Percentiles rank a stretch among this genome's conserved stretches.
Evolutionary conservation across 2,329 filamentous ascomycete species (phyloP).

Genomic region (Ophiostoma perfectum): DNA sequence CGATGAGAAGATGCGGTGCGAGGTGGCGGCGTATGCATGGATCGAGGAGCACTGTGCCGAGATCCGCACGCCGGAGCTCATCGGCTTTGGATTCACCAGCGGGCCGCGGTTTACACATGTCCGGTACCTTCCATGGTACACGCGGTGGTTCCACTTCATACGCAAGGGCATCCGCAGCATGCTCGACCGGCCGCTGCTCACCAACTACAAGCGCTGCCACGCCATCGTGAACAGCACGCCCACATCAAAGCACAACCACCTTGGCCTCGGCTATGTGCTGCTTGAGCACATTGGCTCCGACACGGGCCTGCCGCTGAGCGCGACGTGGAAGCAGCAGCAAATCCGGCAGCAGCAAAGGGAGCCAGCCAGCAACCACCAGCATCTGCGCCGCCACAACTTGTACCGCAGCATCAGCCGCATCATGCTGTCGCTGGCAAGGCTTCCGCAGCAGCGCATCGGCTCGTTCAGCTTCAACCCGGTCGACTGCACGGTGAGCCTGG

Average conservation of each 20-base stretch:
- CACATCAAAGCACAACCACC: background rate
- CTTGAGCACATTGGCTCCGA: constrained; percentile 30
- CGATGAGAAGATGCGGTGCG: constrained; percentile 38
- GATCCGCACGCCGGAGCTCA: constrained; percentile 34
- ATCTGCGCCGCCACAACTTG: constrained; percentile 28
- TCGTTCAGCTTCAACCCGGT: constrained; percentile 29
- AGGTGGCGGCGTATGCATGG: constrained; percentile 39
- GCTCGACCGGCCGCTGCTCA: constrained; percentile 11
- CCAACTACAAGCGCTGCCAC: constrained; percentile 25
- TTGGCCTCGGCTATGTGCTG: constrained; percentile 27
- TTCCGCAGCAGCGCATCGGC: constrained; percentile 31
- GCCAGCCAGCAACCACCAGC: constrained; percentile 8
- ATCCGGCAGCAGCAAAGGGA: constrained; percentile 21
- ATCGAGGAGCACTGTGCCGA: constrained; percentile 35
- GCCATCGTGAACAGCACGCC: background rate
- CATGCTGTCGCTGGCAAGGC: constrained; percentile 32
- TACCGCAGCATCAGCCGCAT: constrained; percentile 32
- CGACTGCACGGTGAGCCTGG: constrained; percentile 26
- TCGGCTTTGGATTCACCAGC: constrained; percentile 25
- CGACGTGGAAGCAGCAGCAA: constrained; percentile 27
- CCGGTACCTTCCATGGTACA: constrained; percentile 4
- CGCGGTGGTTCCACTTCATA: constrained; percentile 3
- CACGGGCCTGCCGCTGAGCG: constrained; percentile 31
- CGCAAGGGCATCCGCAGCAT: constrained; percentile 7
- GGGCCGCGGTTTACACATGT: constrained; percentile 20